Evolutionary conservation across 148 eudicot species (phyloP), one percentile per base, ranked within the genome.

Genomic region (Camellia japonica): DNA sequence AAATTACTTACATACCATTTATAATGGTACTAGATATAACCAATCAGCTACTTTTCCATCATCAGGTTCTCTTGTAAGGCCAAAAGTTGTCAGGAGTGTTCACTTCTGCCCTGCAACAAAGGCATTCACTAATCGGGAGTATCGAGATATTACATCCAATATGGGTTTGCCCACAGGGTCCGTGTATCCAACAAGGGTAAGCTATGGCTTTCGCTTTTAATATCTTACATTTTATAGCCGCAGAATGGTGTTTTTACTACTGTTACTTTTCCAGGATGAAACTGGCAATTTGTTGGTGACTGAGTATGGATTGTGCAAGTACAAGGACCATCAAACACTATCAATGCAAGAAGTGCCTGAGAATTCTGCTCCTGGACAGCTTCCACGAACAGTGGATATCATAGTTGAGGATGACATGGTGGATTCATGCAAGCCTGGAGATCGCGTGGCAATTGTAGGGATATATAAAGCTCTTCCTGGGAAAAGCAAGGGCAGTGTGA

Each of bases 331-430:
- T 86, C 99, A 97, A 81, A 94, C 94, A 56, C 72, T 97, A 41
- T 91, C 99, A 58, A 97, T 97, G 98, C 99, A 97, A 91, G 99
- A 97, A 85, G 95, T 94, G 83, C 99, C 99, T 20, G 99, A 97
- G 84, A 94, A 94, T 73, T 90, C 98, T 79, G 99, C 98, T 55
- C 98, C 99, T 82, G 99, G 99, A 56, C 99, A 97, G 88, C 94
- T 97, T 80, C 99, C 99, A 52, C 83, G 99, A 84, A 91, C 98
- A 5, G 93, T 97, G 77, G 99, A 97, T 81, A 75, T 97, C 84
- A 89, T 97, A 52, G 93, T 91, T 75, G 99, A 97, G 86, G 99
- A 97, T 83, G 99, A 97, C 83, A 80, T 97, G 78, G 99, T 97
- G 66, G 99, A 97, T 88, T 82, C 97, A 59, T 97, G 99, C 90